phyloP scores from a whole-genome alignment of 768 basidiomycete species.

The Udeniomyces megalosporus region DNA sequence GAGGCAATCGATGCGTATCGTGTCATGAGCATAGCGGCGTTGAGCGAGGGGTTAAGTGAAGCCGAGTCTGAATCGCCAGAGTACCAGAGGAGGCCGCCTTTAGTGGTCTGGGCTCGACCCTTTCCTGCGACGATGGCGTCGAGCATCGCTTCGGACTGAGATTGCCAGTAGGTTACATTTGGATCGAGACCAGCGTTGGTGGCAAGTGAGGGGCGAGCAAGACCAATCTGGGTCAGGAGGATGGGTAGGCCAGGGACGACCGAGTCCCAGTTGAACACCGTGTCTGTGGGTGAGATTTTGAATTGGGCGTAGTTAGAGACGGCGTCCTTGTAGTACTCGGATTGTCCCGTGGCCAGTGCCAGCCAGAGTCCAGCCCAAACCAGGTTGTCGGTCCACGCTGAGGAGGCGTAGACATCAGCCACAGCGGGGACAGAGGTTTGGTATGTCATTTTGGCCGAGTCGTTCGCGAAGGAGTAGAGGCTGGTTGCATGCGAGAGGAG shows the following conservation, averaged over 20 bases:
- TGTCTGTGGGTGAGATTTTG: constrained; percentile 38
- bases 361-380: constrained; percentile 31
- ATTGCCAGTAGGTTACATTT: constrained; percentile 51
- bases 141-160: constrained; percentile 55
- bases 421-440: constrained; percentile 47
- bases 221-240: constrained; percentile 56
- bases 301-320: constrained; percentile 45
- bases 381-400: constrained; percentile 54
- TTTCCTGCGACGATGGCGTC: constrained; percentile 49
- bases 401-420: constrained; percentile 51
- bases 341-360: constrained; percentile 50
- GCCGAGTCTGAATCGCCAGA: constrained; percentile 66
- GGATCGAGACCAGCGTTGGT: constrained; percentile 29
- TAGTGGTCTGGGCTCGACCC: constrained; percentile 43
- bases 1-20: constrained; percentile 63
- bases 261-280: constrained; percentile 78
- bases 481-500: constrained; percentile 58
- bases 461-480: constrained; percentile 61
- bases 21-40: constrained; percentile 64
- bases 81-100: constrained; percentile 40
- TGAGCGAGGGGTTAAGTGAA: constrained; percentile 64
- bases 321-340: constrained; percentile 46
- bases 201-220: constrained; percentile 39
- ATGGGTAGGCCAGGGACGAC: constrained; percentile 46
- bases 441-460: constrained; percentile 27